These are phyloP conservation scores for Stevia rebaudiana DNA, from an alignment of 140 eudicot species.

Conservation along the genomic window DNA sequence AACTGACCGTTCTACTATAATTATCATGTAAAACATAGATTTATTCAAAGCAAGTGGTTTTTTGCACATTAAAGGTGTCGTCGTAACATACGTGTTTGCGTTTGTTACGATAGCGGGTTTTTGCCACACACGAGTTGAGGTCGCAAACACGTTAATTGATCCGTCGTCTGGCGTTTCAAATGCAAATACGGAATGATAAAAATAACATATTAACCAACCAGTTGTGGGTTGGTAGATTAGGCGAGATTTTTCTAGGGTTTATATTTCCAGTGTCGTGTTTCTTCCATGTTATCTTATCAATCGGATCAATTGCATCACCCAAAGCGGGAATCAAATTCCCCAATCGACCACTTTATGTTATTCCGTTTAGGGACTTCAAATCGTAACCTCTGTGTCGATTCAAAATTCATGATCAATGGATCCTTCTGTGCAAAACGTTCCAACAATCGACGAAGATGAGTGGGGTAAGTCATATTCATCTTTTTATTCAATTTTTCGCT, in stretches of 20 bases:
- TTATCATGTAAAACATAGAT: no score
- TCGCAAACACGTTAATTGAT: no score
- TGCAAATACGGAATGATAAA: no score
- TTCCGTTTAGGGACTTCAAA: constrained; percentile 11
- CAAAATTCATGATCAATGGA: constrained; percentile 57
- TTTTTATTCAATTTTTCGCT: background rate
- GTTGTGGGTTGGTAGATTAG: background rate
- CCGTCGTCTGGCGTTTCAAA: no score
- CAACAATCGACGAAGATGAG: constrained; percentile 49
- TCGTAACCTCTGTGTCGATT: constrained; percentile 5
- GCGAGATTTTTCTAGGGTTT: constrained; percentile 27
- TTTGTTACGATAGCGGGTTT: no score
- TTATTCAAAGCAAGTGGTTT: no score
- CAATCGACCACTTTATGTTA: constrained; percentile 7
- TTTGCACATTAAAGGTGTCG: no score
- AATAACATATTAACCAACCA: no score
- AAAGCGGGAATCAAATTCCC: constrained; percentile 22
- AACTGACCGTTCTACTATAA: no score
- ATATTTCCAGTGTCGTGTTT: background rate
- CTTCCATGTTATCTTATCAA: background rate
- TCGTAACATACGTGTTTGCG: no score
- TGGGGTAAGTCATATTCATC: constrained; percentile 47
- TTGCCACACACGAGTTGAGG: no score
- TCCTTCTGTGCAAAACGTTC: constrained; percentile 41
- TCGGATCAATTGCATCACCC: constrained; percentile 17